Percentiles rank a stretch among this genome's conserved stretches.
Evolutionary conservation across 371 early-diverging fungal genomes (phyloP).

Genomic region (Nematocida sp.): DNA sequence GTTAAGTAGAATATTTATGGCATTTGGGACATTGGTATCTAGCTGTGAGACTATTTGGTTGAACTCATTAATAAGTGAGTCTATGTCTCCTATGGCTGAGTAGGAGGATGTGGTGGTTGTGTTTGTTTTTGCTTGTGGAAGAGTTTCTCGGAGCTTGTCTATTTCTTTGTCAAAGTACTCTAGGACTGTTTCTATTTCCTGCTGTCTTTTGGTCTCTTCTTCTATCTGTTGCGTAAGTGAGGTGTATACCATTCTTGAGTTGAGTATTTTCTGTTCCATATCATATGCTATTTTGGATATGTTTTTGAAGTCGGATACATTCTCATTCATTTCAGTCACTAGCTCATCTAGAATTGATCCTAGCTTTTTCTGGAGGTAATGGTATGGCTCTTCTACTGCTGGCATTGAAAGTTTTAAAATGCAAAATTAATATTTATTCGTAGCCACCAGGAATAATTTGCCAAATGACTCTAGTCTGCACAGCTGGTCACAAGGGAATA

Average conservation of each 20-base stretch:
- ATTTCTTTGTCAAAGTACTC: conserved; percentile 50
- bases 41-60: conserved; percentile 18
- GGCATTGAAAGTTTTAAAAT: conserved; percentile 10
- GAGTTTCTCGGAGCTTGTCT: conserved; percentile 28
- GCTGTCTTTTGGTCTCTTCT: conserved; percentile 31
- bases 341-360: conserved; percentile 38
- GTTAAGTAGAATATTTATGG: conserved; percentile 39
- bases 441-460: too few relatives aligned
- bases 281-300: conserved; percentile 39
- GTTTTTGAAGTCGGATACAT: conserved; percentile 33
- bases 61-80: conserved; percentile 23
- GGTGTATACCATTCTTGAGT: conserved; percentile 28
- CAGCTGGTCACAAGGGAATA: not conserved
- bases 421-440: too few relatives aligned
- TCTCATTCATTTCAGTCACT: conserved; percentile 34
- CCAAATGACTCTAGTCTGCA: too few relatives aligned
- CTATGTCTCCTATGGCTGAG: conserved; percentile 30
- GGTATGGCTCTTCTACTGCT: conserved; percentile 43
- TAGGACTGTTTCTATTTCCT: conserved; percentile 39
- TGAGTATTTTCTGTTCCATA: conserved; percentile 31
- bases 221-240: conserved; percentile 37
- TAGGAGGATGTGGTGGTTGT: not conserved
- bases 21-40: conserved; percentile 25
- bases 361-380: conserved; percentile 47
- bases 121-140: not conserved